These are phyloP conservation scores for Solanum bukasovii DNA, from an alignment of 257 asterid genomes.

Conservation along the genomic window DNA sequence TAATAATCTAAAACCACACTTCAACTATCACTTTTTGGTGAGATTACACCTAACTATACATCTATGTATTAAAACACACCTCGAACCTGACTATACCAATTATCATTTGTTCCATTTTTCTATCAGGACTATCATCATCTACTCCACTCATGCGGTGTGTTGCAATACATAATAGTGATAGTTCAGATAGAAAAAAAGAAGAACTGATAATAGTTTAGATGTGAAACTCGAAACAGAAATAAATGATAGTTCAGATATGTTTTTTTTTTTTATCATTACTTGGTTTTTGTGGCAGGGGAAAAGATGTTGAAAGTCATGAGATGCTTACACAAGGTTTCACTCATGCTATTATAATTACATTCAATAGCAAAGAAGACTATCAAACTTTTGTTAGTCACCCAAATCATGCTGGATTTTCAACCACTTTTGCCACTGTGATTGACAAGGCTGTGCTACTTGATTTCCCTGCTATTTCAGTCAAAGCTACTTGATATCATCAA, in stretches of 20 bases:
- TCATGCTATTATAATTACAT: conserved; percentile 86
- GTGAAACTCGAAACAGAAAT: not conserved
- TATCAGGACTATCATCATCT: not conserved
- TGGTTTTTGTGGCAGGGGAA: conserved; percentile 46
- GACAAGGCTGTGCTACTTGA: conserved; percentile 82
- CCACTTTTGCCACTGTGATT: conserved; percentile 51
- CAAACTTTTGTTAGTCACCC: conserved; percentile 53
- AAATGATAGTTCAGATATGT: not conserved
- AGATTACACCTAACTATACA: not conserved
- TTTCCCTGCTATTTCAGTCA: conserved; percentile 58
- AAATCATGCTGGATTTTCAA: conserved; percentile 52
- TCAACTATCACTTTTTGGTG: not conserved
- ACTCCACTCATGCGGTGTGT: not conserved
- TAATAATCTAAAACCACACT: not conserved
- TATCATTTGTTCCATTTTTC: not conserved
- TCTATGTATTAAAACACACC: not conserved
- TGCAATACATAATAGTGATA: not conserved
- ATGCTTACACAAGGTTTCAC: conserved; percentile 85
- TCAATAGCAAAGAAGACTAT: conserved; percentile 65
- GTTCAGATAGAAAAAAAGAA: not conserved
- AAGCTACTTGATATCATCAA: conserved; percentile 21
- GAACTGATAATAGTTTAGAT: not conserved
- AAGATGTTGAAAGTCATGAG: conserved; percentile 65
- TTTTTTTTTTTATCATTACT: not conserved
- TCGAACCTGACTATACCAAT: not conserved